Conservation (phyloP, 306 rosid species). For the Fagus sylvatica region DNA sequence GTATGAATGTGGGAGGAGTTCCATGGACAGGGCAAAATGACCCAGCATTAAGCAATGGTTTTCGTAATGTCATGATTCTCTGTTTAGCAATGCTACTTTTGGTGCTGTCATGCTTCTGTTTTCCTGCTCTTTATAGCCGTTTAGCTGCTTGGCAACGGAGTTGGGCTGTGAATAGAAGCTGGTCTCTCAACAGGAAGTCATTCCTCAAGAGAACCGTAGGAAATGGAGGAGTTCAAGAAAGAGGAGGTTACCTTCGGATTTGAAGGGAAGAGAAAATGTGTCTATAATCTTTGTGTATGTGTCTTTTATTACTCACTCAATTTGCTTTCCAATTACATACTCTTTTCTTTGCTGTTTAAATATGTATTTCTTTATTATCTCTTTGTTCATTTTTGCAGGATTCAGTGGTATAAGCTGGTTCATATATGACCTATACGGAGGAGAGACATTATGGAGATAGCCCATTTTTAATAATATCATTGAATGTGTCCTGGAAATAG, state of each 20-base stretch:
- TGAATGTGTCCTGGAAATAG: neutral
- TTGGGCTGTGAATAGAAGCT: conserved; percentile 47
- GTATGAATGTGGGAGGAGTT: conserved; percentile 98
- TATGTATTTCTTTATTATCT: neutral
- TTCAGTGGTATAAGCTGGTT: neutral
- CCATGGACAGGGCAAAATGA: conserved; percentile 85
- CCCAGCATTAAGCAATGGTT: conserved; percentile 63
- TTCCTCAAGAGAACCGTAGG: conserved; percentile 54
- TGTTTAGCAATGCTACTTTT: conserved; percentile 55
- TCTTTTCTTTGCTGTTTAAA: neutral
- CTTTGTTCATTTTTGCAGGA: conserved; percentile 3
- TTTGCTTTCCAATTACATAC: neutral
- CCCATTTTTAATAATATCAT: neutral
- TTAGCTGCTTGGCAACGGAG: conserved; percentile 56
- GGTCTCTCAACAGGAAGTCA: conserved; percentile 81
- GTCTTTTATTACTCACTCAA: neutral
- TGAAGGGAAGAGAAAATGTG: conserved; percentile 28
- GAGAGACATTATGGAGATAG: neutral
- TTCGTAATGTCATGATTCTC: conserved; percentile 81
- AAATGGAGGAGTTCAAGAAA: conserved; percentile 38
- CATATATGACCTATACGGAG: neutral
- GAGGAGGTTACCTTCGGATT: conserved; percentile 82
- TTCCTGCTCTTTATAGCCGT: conserved; percentile 63
- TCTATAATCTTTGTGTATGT: conserved; percentile 14
- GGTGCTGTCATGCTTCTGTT: conserved; percentile 78